Evolutionary conservation across 23 red algal genomes (phyloP).

Genomic region (Gracilaria caudata): DNA sequence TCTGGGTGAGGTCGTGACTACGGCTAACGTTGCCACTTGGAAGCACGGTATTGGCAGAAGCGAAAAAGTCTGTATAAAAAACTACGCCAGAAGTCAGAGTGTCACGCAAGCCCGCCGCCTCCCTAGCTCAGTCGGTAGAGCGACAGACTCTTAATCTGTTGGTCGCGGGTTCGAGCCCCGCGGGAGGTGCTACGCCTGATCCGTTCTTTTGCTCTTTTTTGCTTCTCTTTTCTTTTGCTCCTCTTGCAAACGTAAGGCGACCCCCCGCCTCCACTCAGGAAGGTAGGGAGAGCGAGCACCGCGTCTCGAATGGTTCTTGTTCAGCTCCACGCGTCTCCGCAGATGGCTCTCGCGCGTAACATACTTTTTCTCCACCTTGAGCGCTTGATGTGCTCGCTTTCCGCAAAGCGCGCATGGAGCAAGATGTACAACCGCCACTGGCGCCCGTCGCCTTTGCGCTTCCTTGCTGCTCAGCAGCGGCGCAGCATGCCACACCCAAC

Average conservation of each 20-base stretch:
- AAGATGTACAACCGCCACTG: too few species aligned
- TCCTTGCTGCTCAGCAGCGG: too few species aligned
- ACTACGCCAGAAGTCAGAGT: background rate
- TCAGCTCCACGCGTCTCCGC: too few species aligned
- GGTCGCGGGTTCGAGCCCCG: constrained; percentile 99
- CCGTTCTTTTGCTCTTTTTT: background rate
- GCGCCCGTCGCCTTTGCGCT: background rate
- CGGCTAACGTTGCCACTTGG: constrained; percentile 10
- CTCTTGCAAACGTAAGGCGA: too few species aligned
- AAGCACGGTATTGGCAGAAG: background rate
- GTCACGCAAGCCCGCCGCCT: constrained; percentile 16
- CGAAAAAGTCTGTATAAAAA: background rate
- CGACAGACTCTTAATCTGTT: constrained; percentile 99
- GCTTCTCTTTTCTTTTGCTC: background rate
- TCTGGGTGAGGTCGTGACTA: background rate
- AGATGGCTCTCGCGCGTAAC: too few species aligned
- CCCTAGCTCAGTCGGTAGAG: constrained; percentile 99
- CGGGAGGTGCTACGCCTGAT: constrained; percentile 44
- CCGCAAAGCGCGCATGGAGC: too few species aligned
- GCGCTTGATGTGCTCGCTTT: too few species aligned
- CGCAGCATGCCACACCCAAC: too few species aligned
- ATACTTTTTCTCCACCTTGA: too few species aligned
- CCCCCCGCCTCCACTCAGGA: too few species aligned
- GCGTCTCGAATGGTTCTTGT: too few species aligned
- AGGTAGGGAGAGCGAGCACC: too few species aligned